Evolutionary conservation across 306 rosid species (phyloP), one percentile per base, ranked within the genome.

Genomic region (Canavalia gladiata): DNA sequence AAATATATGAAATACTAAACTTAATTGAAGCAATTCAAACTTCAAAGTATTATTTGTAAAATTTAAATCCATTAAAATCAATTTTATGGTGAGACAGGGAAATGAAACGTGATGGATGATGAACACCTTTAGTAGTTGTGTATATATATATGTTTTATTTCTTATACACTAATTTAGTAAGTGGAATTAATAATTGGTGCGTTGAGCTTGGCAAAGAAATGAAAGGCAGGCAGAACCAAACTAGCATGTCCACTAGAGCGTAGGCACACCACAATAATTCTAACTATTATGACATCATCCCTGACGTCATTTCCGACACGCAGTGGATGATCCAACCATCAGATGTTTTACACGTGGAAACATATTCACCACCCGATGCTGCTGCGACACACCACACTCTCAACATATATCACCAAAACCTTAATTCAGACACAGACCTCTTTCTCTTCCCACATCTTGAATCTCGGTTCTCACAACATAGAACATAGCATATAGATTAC

Each of bases 241-340:
- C 39, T 71, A 73, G 85, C 73, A 67, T 79, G 86, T 75, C 84
- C 78, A 80, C 81, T 67, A 31, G 25, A 18, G 25, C 25, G 25
- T 18, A 18, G 89, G 75, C 63, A 65, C 30, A 31, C 63, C 75
- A 45, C 78, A 84, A 87, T 85, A 83, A 85, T 87, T 81, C 75
- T 34, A 3, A 29, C 1, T 6, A 25, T 7, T 4, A 42, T 56
- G 76, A 81, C 88, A 68, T 85, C 94, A 86, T 2, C 25, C 86
- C 6, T 87, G 86, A 82, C 87, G 63, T 86, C 88, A 88, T 31
- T 78, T 28, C 89, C 90, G 87, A 83, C 91, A 81, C 50, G 42
- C 55, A 56, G 43, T 54, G 47, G 63, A 41, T 31, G 66, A 87
- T 78, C 86, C 83, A 88, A 56, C 87, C 30, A 57, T 56, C 10